These are phyloP conservation scores for Escallonia herrerae DNA, from an alignment of 129 eudicot species.

Conservation along the genomic window DNA sequence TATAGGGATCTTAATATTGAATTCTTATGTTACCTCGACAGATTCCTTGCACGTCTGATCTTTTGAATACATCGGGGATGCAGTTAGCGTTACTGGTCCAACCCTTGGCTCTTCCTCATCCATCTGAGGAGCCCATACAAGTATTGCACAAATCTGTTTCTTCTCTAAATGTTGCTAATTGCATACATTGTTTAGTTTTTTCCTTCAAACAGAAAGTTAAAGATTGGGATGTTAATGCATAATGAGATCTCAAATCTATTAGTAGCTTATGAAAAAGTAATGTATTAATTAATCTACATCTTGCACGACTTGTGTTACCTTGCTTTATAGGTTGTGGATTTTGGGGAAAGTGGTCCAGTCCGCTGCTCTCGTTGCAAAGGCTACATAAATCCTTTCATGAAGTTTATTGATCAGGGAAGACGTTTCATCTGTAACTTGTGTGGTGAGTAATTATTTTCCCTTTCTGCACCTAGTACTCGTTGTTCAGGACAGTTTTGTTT, in stretches of 20 bases:
- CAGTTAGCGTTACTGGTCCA: conserved; percentile 93
- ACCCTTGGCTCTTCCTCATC: conserved; percentile 98
- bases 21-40: conserved; percentile 28
- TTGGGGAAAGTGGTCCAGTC: conserved; percentile 97
- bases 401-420: conserved; percentile 89
- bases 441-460: conserved; percentile 45
- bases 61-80: conserved; percentile 95
- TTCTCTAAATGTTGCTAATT: background rate
- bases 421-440: conserved; percentile 92
- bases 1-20: conserved; percentile 7
- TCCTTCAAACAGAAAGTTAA: background rate
- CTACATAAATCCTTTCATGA: conserved; percentile 92
- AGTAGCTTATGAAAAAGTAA: background rate
- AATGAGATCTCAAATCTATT: background rate
- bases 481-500: conserved; percentile 1
- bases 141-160: conserved; percentile 32
- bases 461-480: background rate
- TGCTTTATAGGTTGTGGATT: conserved; percentile 70
- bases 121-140: conserved; percentile 96
- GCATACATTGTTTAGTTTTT: background rate
- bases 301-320: background rate
- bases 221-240: background rate
- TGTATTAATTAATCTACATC: background rate
- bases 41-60: conserved; percentile 92
- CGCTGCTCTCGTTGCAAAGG: conserved; percentile 99